Evolutionary conservation across 1,139 yeast genomes (phyloP).

Genomic region (Candida tropicalis): DNA sequence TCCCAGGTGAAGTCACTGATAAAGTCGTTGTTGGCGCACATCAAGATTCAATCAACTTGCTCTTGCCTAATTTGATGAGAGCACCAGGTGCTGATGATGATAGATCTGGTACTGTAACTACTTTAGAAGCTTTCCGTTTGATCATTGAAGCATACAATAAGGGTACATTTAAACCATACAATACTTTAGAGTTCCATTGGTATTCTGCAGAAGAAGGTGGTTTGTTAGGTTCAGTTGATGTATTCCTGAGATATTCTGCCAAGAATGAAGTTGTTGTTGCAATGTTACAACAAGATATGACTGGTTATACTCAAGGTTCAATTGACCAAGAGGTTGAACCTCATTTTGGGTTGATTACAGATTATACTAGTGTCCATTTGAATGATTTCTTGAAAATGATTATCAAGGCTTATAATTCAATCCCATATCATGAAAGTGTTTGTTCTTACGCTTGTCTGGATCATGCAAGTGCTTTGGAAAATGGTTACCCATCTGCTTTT

Average conservation of each 20-base stretch:
- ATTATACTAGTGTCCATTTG: constrained; percentile 63
- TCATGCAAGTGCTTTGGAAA: constrained; percentile 82
- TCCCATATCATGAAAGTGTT: constrained; percentile 70
- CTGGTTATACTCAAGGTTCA: constrained; percentile 72
- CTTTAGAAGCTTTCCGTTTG: constrained; percentile 72
- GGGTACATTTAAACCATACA: constrained; percentile 55
- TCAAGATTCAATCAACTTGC: constrained; percentile 79
- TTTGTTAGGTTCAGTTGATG: constrained; percentile 80
- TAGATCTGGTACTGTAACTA: constrained; percentile 85
- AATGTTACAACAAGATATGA: constrained; percentile 95
- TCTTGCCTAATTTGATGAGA: constrained; percentile 66
- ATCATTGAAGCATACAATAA: constrained; percentile 40
- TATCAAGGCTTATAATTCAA: constrained; percentile 60
- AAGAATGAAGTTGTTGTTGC: constrained; percentile 62
- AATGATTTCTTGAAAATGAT: constrained; percentile 65
- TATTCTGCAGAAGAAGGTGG: constrained; percentile 97
- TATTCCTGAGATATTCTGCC: constrained; percentile 59
- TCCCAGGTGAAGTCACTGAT: constrained; percentile 39
- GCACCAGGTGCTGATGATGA: constrained; percentile 98
- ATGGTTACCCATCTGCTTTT: constrained; percentile 83
- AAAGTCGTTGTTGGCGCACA: constrained; percentile 84
- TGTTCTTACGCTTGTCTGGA: constrained; percentile 97
- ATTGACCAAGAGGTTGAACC: constrained; percentile 60
- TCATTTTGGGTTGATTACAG: constrained; percentile 79
- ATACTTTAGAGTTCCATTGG: constrained; percentile 89